Percentiles rank a stretch among this genome's conserved stretches.
phyloP scores from a whole-genome alignment of 768 basidiomycete species.

The Psilocybe subaeruginosa region DNA sequence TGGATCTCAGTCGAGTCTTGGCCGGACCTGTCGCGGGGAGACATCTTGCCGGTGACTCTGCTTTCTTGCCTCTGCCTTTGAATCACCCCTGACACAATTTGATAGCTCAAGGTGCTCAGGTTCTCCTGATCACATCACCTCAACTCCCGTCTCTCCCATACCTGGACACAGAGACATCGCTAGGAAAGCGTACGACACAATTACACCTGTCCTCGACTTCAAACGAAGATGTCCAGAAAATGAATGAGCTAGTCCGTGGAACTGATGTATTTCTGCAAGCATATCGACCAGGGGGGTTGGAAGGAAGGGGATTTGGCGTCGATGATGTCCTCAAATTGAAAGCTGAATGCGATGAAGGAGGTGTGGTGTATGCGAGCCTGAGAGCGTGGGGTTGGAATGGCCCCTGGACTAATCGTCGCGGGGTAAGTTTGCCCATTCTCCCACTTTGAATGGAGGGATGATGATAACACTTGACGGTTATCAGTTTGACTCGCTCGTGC shows the following conservation, averaged over 20 bases:
- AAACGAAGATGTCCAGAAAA: conserved; percentile 30
- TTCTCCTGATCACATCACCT: conserved; percentile 57
- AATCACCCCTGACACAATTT: no score
- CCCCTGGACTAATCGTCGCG: conserved; percentile 55
- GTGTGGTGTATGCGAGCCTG: conserved; percentile 57
- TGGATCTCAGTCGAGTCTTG: conserved; percentile 63
- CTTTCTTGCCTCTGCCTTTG: neutral
- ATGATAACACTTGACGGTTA: neutral
- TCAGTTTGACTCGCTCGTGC: conserved; percentile 67
- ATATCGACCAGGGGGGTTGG: conserved; percentile 57
- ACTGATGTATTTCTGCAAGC: conserved; percentile 65
- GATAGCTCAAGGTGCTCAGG: conserved; percentile 60
- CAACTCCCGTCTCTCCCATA: conserved; percentile 52
- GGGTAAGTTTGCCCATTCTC: conserved; percentile 34
- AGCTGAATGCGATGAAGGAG: conserved; percentile 26
- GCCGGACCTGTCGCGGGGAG: conserved; percentile 61
- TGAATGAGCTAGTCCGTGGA: conserved; percentile 38
- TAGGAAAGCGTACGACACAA: conserved; percentile 66
- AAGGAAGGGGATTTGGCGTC: conserved; percentile 49
- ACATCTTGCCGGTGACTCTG: conserved; percentile 51
- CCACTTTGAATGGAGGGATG: neutral
- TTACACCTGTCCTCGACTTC: conserved; percentile 45
- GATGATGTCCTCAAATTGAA: conserved; percentile 36
- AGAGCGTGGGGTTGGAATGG: conserved; percentile 62
- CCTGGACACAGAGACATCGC: conserved; percentile 60